Evolutionary conservation across 345 rosid species (phyloP), one percentile per base, ranked within the genome.

Genomic region (Ceriops decandra): DNA sequence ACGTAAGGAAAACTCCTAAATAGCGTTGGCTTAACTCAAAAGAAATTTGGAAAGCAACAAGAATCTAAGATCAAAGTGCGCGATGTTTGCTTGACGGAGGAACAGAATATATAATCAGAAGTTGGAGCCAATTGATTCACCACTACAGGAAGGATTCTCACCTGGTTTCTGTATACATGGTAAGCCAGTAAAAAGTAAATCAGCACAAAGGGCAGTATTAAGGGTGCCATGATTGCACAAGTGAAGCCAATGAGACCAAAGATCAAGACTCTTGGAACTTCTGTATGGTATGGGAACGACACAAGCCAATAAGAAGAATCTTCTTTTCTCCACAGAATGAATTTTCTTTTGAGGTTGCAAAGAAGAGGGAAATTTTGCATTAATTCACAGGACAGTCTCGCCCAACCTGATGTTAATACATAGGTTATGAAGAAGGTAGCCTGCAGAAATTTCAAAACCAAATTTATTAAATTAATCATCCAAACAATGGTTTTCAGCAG

Each of bases 361-460:
- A 88, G 56, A 63, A 91, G 86, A 63, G 82, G 70, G 69, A 80
- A 80, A 53, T 84, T 86, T 72, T 89, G 97, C 87, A 91, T 82
- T 57, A 91, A 59, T 84, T 91, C 97, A 74, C 84, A 76, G 6
- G 95, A 76, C 70, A 91, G 77, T 77, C 97, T 79, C 21, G 97
- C 91, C 97, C 95, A 91, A 19, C 97, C 97, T 32, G 95, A 91
- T 64, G 97, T 86, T 68, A 91, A 76, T 62, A 89, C 86, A 64
- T 91, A 91, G 22, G 98, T 91, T 85, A 79, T 89, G 84, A 93
- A 93, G 86, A 93, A 93, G 79, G 85, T 79, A 81, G 91, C 92
- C 97, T 93, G 91, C 81, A 81, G 59, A 71, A 74, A 63, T n/a
- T 57, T 54, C 52, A 66, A 66, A 33, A 68, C 20, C 31, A 38